Percentiles rank a stretch among this genome's conserved stretches.
Conservation (phyloP, 495 filamentous ascomycete genomes). For the Beverwykella pulmonaria region DNA sequence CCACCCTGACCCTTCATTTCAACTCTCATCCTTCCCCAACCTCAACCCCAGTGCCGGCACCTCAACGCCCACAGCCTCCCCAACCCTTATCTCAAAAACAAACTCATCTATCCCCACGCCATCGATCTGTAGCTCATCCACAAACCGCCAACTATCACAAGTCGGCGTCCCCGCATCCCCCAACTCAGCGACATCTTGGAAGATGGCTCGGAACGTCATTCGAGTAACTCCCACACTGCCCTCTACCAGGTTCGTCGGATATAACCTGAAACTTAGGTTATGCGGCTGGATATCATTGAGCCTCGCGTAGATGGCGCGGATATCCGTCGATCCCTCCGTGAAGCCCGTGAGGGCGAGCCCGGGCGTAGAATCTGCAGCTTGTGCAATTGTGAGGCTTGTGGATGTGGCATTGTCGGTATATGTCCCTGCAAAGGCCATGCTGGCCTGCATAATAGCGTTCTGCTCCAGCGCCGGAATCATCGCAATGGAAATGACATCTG, state of each 20-base stretch:
- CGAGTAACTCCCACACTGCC: not conserved
- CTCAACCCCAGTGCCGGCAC: constrained; percentile 5
- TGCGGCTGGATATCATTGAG: constrained; percentile 1
- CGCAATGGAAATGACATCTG: not conserved
- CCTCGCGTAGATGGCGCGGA: constrained; percentile 4
- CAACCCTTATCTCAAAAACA: not conserved
- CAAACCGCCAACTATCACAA: constrained; percentile 13
- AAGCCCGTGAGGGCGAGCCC: constrained; percentile 3
- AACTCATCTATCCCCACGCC: constrained; percentile 3
- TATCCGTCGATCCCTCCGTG: not conserved
- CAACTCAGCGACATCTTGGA: constrained; percentile 1
- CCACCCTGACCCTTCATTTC: not conserved
- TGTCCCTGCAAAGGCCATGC: not conserved
- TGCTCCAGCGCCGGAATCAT: constrained; percentile 12
- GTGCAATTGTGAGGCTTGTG: not conserved
- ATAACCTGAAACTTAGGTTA: constrained; percentile 14
- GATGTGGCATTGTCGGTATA: not conserved
- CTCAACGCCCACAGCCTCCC: constrained; percentile 4
- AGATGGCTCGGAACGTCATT: constrained; percentile 10
- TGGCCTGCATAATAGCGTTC: constrained; percentile 9
- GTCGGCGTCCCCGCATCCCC: constrained; percentile 16
- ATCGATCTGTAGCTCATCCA: constrained; percentile 8
- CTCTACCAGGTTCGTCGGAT: constrained; percentile 4
- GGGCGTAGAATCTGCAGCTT: not conserved
- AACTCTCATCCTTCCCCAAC: not conserved